A percentile compares a stretch with the other conserved stretches of the same genome.
Evolutionary conservation across 2,329 filamentous ascomycete species (phyloP).

Genomic region (Trichoderma polysporum): DNA sequence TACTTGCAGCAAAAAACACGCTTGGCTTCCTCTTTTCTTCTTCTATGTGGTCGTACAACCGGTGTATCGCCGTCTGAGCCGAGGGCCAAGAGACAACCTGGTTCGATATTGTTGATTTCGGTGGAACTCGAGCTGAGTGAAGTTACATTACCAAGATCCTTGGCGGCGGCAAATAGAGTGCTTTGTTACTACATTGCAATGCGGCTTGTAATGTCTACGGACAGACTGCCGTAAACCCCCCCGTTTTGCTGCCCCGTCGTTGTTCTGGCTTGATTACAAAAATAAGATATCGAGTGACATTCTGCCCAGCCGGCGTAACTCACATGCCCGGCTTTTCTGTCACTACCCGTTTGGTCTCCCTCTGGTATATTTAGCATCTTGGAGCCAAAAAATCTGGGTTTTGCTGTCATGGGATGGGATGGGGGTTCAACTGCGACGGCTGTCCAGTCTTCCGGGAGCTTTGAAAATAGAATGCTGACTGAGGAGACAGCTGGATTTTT

Average conservation of each 20-base stretch:
- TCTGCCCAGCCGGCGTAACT: background rate
- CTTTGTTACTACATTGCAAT: too few species aligned
- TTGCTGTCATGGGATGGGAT: slow-evolving; percentile 1
- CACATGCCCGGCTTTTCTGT: background rate
- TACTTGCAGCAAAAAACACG: background rate
- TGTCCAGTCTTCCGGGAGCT: background rate
- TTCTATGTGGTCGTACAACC: background rate
- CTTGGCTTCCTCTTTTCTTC: background rate
- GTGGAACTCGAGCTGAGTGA: background rate
- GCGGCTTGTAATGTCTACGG: background rate
- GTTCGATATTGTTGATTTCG: background rate
- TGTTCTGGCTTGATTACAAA: background rate
- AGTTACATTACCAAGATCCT: background rate
- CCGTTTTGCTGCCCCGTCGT: background rate
- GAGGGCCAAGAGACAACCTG: background rate
- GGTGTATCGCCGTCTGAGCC: background rate
- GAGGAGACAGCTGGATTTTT: background rate
- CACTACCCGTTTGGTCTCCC: background rate
- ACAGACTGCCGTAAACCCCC: background rate
- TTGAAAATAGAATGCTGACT: slow-evolving; percentile 11
- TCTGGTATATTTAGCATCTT: background rate
- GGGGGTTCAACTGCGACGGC: background rate
- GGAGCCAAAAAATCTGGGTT: background rate
- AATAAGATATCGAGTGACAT: too few species aligned
- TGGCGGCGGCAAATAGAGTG: slow-evolving; percentile 2